Conservation (phyloP, 495 filamentous ascomycete species). For the Penicillium paxilli region DNA sequence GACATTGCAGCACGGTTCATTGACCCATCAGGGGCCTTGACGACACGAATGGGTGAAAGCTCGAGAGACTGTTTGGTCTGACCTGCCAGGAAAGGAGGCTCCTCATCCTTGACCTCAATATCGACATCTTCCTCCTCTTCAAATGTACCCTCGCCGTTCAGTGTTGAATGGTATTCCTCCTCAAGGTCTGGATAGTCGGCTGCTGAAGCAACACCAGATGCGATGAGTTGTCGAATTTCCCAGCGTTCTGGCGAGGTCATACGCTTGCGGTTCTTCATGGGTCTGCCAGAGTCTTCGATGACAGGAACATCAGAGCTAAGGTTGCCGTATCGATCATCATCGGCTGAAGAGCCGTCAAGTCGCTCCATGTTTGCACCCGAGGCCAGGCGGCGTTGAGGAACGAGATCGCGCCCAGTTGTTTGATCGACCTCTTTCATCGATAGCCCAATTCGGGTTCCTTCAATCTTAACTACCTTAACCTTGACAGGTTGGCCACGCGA, state of each 20-base stretch:
- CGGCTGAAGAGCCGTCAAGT: slow-evolving; percentile 58
- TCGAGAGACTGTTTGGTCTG: slow-evolving; percentile 96
- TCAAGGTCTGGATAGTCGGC: slow-evolving; percentile 93
- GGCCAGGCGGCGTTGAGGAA: slow-evolving; percentile 76
- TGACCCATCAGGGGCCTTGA: slow-evolving; percentile 96
- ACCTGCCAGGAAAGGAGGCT: slow-evolving; percentile 92
- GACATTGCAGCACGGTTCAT: slow-evolving; percentile 95
- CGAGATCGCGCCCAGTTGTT: slow-evolving; percentile 78
- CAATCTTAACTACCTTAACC: slow-evolving; percentile 88
- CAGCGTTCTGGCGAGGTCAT: slow-evolving; percentile 95
- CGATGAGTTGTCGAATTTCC: slow-evolving; percentile 96
- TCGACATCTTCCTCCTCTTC: slow-evolving; percentile 97
- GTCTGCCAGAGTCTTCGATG: slow-evolving; percentile 60
- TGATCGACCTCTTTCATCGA: slow-evolving; percentile 99
- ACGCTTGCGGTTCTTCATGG: slow-evolving; percentile 71
- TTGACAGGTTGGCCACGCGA: slow-evolving; percentile 81
- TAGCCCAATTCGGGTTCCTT: slow-evolving; percentile 75
- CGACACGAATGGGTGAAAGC: slow-evolving; percentile 89
- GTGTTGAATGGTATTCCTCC: slow-evolving; percentile 86
- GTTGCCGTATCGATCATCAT: slow-evolving; percentile 57
- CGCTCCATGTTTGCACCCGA: slow-evolving; percentile 91
- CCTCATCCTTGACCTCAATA: slow-evolving; percentile 94
- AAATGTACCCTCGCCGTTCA: slow-evolving; percentile 83
- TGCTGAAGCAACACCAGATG: slow-evolving; percentile 87
- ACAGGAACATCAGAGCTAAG: slow-evolving; percentile 60